Percentiles rank a stretch among this genome's conserved stretches.
phyloP scores from a whole-genome alignment of 2,329 filamentous ascomycete species.

The Amesomyces nigricolor region DNA sequence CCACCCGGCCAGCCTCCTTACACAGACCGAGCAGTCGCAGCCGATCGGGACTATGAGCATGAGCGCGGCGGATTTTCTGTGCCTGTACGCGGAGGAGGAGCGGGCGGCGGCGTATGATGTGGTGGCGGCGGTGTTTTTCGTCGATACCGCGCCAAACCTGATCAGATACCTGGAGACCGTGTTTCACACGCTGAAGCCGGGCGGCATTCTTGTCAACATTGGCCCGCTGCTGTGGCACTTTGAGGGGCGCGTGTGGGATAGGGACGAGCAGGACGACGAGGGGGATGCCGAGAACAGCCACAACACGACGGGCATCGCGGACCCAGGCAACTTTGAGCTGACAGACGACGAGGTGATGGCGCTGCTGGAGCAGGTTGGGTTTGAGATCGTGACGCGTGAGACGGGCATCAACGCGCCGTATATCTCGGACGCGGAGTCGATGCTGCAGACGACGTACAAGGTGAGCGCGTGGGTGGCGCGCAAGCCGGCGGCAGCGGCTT shows the following conservation, averaged over 20 bases:
- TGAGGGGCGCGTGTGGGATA: conserved; percentile 63
- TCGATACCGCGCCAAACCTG: conserved; percentile 92
- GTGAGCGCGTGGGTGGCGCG: conserved; percentile 82
- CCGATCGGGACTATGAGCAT: conserved; percentile 72
- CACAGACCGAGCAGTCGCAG: conserved; percentile 23
- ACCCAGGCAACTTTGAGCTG: conserved; percentile 86
- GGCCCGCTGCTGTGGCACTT: conserved; percentile 96
- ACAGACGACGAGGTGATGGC: conserved; percentile 80
- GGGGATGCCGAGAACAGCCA: conserved; percentile 47
- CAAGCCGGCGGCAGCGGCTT: conserved; percentile 45
- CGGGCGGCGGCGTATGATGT: conserved; percentile 66
- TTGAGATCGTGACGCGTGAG: conserved; percentile 61
- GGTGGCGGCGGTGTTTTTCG: conserved; percentile 88
- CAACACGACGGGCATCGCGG: conserved; percentile 65
- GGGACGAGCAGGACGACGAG: conserved; percentile 48
- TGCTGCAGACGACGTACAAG: conserved; percentile 77
- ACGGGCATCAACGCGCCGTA: conserved; percentile 67
- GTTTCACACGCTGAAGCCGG: conserved; percentile 65
- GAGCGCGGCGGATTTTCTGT: conserved; percentile 87
- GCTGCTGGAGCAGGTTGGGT: conserved; percentile 70
- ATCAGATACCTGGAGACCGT: conserved; percentile 87
- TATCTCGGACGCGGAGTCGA: conserved; percentile 76
- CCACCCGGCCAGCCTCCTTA: conserved; percentile 57
- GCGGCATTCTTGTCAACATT: conserved; percentile 81
- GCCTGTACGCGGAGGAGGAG: conserved; percentile 65